Conservation (phyloP, 2,329 filamentous ascomycete species). For the Geoglossum cookeanum region DNA sequence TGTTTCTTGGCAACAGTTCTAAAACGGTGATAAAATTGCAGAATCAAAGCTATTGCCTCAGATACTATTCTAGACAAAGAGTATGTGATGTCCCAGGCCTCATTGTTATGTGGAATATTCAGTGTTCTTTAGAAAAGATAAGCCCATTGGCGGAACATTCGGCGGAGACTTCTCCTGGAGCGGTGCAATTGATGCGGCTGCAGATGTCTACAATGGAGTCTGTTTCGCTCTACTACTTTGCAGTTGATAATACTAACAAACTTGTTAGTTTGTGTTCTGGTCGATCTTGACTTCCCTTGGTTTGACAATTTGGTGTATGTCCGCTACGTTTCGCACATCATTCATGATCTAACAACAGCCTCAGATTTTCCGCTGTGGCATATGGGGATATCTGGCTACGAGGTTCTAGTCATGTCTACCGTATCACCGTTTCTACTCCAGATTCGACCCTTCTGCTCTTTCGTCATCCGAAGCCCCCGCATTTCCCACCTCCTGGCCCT, state of each 20-base stretch:
- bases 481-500: conserved; percentile 60
- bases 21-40: conserved; percentile 16
- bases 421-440: conserved; percentile 63
- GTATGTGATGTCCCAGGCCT: conserved; percentile 33
- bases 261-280: conserved; percentile 81
- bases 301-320: conserved; percentile 81
- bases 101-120: conserved; percentile 3
- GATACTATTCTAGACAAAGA: conserved; percentile 46
- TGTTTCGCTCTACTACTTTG: conserved; percentile 17
- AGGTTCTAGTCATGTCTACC: conserved; percentile 71
- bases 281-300: conserved; percentile 79
- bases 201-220: conserved; percentile 85
- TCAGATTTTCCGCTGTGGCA: conserved; percentile 90
- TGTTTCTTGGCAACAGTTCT: neutral
- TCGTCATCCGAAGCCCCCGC: conserved; percentile 50
- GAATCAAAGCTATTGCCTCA: conserved; percentile 26
- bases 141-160: conserved; percentile 50
- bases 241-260: conserved; percentile 1
- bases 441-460: conserved; percentile 46
- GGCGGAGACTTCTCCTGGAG: conserved; percentile 52
- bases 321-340: neutral
- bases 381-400: conserved; percentile 97
- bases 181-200: conserved; percentile 59
- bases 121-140: conserved; percentile 43
- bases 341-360: conserved; percentile 5